These are phyloP conservation scores for Miscanthus lutarioriparius DNA, from an alignment of 176 grass and related monocot species.

Conservation along the genomic window DNA sequence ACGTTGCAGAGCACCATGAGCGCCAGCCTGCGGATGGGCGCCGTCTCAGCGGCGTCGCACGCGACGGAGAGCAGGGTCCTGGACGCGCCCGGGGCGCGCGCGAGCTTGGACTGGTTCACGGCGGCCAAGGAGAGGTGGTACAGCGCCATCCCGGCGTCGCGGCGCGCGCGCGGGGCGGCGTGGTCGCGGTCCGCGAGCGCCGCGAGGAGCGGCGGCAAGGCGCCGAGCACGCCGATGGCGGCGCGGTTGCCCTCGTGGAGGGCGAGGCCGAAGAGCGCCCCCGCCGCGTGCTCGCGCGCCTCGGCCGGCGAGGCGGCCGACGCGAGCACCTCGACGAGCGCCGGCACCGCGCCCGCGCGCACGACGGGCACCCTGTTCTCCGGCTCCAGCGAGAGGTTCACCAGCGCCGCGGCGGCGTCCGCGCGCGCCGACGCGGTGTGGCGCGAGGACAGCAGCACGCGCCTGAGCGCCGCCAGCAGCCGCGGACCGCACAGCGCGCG, in stretches of 20 bases:
- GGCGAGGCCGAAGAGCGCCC: constrained; percentile 66
- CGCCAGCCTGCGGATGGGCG: constrained; percentile 49
- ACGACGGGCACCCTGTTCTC: constrained; percentile 58
- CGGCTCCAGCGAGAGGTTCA: constrained; percentile 64
- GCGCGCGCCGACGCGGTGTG: constrained; percentile 28
- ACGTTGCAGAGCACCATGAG: constrained; percentile 83
- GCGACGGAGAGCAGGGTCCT: constrained; percentile 45
- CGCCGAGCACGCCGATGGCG: constrained; percentile 68
- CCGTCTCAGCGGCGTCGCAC: constrained; percentile 16
- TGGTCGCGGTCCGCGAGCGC: constrained; percentile 32
- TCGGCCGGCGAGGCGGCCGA: constrained; percentile 14
- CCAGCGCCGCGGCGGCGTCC: constrained; percentile 51
- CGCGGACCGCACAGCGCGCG: constrained; percentile 48
- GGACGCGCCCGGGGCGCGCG: constrained; percentile 40
- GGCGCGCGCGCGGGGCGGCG: constrained; percentile 41
- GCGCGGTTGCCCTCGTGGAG: constrained; percentile 70
- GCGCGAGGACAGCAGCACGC: constrained; percentile 38
- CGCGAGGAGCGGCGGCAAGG: constrained; percentile 55
- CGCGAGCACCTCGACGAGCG: constrained; percentile 47
- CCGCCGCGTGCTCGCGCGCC: constrained; percentile 62
- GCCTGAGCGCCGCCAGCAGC: constrained; percentile 55
- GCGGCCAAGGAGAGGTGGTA: constrained; percentile 62
- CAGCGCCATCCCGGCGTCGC: constrained; percentile 61
- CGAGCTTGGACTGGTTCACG: constrained; percentile 61
- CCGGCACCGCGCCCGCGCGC: constrained; percentile 57